Evolutionary conservation across 768 basidiomycete genomes (phyloP), one percentile per base, ranked within the genome.

Genomic region (Leccinum broughii): DNA sequence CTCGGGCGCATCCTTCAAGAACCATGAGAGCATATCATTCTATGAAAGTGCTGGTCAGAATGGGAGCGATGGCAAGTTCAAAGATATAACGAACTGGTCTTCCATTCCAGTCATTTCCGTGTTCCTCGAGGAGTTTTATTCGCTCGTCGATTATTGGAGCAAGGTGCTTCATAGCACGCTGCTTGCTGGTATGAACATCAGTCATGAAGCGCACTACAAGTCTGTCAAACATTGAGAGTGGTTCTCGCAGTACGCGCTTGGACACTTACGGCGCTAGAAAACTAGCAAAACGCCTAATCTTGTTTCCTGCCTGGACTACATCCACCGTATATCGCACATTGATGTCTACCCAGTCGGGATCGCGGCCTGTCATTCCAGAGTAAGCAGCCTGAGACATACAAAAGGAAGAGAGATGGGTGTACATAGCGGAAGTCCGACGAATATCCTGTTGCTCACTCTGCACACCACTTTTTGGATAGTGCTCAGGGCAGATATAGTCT

Each of bases 331-430:
- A 34, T 10, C 17, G 28, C n/a, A 60, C 15, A 24, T 34, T 55
- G 15, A 62, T n/a, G 26, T 55, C 49, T 15, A 62, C 28, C 61
- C 61, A 62, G 3, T 62, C 53, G 0, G 46, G 39, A 8, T 62
- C 11, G 14, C 51, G 51, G 4, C 51, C 51, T 52, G 17, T n/a
- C 3, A n/a, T 10, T n/a, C 39, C 3, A 52, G 10, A 7, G 6
- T 52, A 10, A 20, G 28, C 6, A 20, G 4, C 6, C 14, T 10
- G 32, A 10, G 22, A 11, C 11, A 30, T 2, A 52, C 15, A 2
- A 51, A 24, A 26, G 24, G 26, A 52, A 14, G 22, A 22, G 51
- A 0, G 30, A 32, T 2, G 9, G 0, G 10, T n/a, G 17, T 32
- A 52, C 51, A 52, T 34, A 52, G 4, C n/a, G 51, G 30, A 10